A percentile compares a stretch with the other conserved stretches of the same genome.
These are phyloP conservation scores for Coprinopsis sp. DNA, from an alignment of 768 basidiomycete species.

Conservation along the genomic window DNA sequence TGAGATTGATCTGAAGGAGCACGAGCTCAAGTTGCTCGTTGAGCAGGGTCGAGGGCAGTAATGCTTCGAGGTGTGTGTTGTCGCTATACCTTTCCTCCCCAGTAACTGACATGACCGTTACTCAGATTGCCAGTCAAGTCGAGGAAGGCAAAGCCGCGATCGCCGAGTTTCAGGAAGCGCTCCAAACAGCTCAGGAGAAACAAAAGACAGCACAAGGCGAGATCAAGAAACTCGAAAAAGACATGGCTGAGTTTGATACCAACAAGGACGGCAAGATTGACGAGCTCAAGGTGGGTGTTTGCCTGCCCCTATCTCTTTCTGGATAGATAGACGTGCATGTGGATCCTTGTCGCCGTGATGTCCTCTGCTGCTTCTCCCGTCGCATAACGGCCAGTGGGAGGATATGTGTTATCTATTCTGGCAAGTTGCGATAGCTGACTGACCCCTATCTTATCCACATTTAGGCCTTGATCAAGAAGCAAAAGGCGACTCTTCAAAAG, in stretches of 20 bases:
- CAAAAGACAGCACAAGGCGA: slow-evolving; percentile 75
- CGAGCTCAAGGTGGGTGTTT: slow-evolving; percentile 71
- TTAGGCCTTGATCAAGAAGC: slow-evolving; percentile 72
- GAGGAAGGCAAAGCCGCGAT: slow-evolving; percentile 66
- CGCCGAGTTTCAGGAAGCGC: slow-evolving; percentile 47
- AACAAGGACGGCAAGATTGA: slow-evolving; percentile 97
- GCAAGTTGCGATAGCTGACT: too few species aligned
- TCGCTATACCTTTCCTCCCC: neutral
- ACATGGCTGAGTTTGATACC: slow-evolving; percentile 98
- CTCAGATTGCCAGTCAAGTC: slow-evolving; percentile 79
- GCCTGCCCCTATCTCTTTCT: slow-evolving; percentile 1
- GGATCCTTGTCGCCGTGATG: too few species aligned
- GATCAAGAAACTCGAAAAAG: slow-evolving; percentile 83
- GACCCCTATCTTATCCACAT: neutral
- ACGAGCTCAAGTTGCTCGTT: slow-evolving; percentile 76
- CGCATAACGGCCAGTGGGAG: too few species aligned
- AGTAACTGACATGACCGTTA: neutral
- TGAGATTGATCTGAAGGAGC: slow-evolving; percentile 85
- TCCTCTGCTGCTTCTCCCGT: too few species aligned
- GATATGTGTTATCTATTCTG: too few species aligned
- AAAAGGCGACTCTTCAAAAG: slow-evolving; percentile 78
- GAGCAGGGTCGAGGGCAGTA: slow-evolving; percentile 86
- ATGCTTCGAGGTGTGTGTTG: slow-evolving; percentile 75
- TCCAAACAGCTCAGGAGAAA: slow-evolving; percentile 67
- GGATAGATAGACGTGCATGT: too few species aligned